phyloP scores from a whole-genome alignment of 2,329 filamentous ascomycete species.

The Metarhizium anisopliae region DNA sequence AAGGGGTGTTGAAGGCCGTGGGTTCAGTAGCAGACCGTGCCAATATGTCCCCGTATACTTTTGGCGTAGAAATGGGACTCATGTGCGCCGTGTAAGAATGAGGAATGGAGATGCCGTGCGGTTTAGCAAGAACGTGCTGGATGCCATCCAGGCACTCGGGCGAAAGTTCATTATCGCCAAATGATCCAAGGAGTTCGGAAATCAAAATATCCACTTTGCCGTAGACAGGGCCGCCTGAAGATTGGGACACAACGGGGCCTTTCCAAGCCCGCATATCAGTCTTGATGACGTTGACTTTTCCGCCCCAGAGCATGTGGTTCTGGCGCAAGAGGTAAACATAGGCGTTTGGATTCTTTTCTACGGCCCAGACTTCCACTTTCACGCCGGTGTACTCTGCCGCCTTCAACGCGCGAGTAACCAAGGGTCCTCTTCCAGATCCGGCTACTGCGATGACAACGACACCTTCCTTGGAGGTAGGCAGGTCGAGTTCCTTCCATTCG shows the following conservation, averaged over 20 bases:
- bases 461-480: conserved; percentile 61
- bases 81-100: conserved; percentile 88
- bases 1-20: conserved; percentile 79
- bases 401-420: conserved; percentile 78
- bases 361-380: conserved; percentile 75
- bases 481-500: conserved; percentile 66
- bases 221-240: conserved; percentile 36
- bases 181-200: conserved; percentile 89
- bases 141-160: conserved; percentile 96
- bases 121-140: conserved; percentile 71
- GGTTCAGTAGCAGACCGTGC: conserved; percentile 52
- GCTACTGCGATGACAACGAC: conserved; percentile 83
- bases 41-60: conserved; percentile 72
- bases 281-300: conserved; percentile 77
- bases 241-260: conserved; percentile 53
- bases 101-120: conserved; percentile 86
- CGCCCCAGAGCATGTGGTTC: conserved; percentile 73
- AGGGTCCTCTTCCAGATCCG: conserved; percentile 82
- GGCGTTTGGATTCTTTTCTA: conserved; percentile 98
- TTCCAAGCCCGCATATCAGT: conserved; percentile 97
- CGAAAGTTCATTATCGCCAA: conserved; percentile 93
- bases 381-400: conserved; percentile 72
- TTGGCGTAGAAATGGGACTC: conserved; percentile 83
- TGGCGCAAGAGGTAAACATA: conserved; percentile 86
- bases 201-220: conserved; percentile 83